phyloP scores from a whole-genome alignment of 495 filamentous ascomycete species.

The Penicillium lagena region DNA sequence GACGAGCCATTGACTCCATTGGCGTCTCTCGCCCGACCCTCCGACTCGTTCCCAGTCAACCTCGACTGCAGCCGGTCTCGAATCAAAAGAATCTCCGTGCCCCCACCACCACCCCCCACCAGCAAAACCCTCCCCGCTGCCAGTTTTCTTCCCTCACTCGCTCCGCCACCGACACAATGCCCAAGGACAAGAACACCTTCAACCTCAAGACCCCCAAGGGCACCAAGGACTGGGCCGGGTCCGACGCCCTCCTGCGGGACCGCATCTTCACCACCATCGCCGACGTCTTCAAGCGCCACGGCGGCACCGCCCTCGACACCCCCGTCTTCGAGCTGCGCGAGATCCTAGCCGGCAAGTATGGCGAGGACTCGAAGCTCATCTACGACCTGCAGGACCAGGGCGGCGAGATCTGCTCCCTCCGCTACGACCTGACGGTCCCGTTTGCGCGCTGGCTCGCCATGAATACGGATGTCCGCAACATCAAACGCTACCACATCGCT shows the following conservation, averaged over 20 bases:
- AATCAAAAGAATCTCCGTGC: slow-evolving; percentile 26
- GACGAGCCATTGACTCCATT: slow-evolving; percentile 15
- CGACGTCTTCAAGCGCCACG: slow-evolving; percentile 83
- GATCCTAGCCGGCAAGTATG: slow-evolving; percentile 83
- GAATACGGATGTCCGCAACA: slow-evolving; percentile 65
- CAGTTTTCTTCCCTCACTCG: slow-evolving; percentile 20
- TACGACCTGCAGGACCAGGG: slow-evolving; percentile 85
- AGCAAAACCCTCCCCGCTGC: slow-evolving; percentile 25
- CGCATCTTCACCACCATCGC: slow-evolving; percentile 78
- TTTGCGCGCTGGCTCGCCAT: slow-evolving; percentile 84
- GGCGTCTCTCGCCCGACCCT: slow-evolving; percentile 5
- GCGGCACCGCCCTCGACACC: slow-evolving; percentile 79
- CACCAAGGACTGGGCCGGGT: slow-evolving; percentile 37
- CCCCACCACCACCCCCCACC: slow-evolving; percentile 38
- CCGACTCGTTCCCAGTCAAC: no score
- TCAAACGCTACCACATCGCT: slow-evolving; percentile 85
- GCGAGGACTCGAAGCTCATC: slow-evolving; percentile 86
- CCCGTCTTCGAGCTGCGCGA: slow-evolving; percentile 74
- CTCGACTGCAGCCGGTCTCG: slow-evolving; percentile 5
- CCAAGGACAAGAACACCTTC: slow-evolving; percentile 31
- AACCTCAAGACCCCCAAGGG: slow-evolving; percentile 46
- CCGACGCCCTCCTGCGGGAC: slow-evolving; percentile 41
- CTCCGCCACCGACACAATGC: slow-evolving; percentile 19
- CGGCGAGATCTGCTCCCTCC: slow-evolving; percentile 75
- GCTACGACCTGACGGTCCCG: slow-evolving; percentile 90